Base-by-base conservation (phyloP, 2,329 filamentous ascomycete genomes). In the Fusarium udum region DNA sequence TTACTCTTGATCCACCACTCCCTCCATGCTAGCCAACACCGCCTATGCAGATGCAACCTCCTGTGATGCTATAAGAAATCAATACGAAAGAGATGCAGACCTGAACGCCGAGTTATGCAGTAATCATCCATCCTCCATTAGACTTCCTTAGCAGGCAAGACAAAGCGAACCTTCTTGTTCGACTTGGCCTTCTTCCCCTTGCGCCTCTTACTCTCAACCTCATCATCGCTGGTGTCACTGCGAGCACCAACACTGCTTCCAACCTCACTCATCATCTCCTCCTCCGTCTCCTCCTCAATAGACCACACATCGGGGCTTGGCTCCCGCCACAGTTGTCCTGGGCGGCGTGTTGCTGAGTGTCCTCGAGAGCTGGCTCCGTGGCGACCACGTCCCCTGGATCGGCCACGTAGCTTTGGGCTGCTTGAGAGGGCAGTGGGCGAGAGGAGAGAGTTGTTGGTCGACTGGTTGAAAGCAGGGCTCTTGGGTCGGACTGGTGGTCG, bases 271-370 rank as follows among this genome's bases (percentile, higher is more conserved):
- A 83, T 79, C 31, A 85, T 78, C 74, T 88, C 86, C 75, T 87
- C 86, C 80, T 89, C 87, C 3, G 86, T 85, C 80, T 90, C 87
- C 78, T 90, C 88, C 79, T 88, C 85, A 63, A 90, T 90, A 36
- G 86, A 86, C 85, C 87, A 90, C 7, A 90, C 88, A 60, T 89
- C 87, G 1, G 87, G 87, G 75, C 88, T 90, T 12, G 88, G 88
- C 79, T 88, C 85, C 42, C 87, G 82, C 88, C 88, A 90, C 3
- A 88, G 75, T 53, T 82, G 81, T 24, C 79, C 75, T 14, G 86
- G 84, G 48, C 84, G 82, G 67, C 76, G 82, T 39, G 78, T 80
- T 55, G 76, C 74, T 32, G 80, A 78, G 46, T 76, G 66, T 61
- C 76, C 80, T 18, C 78, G 67, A 40, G 78, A 48, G 18, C 61